Base-by-base conservation (phyloP, 768 basidiomycete genomes). In the Nevesoporus exiguus region DNA sequence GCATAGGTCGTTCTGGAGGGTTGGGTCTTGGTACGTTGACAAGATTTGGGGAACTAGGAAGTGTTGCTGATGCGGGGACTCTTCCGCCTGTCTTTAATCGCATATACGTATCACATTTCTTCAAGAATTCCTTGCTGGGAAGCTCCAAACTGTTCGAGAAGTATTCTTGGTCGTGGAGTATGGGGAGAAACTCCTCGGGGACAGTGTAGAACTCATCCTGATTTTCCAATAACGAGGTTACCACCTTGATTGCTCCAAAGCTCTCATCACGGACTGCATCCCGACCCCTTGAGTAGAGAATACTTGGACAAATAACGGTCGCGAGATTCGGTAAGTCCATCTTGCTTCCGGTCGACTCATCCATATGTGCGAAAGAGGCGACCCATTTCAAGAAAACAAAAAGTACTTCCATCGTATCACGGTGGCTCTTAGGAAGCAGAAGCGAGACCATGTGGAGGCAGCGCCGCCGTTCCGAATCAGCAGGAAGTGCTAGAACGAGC, bases 381-480 rank as follows among this genome's bases (percentile, higher is more conserved):
- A 99, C 97, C 97, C 97, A 99, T 73, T 98, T 97, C 61, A 99
- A 80, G 77, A 99, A 99, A 29, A 97, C 95, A 67, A 97, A 98
- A 47, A 99, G 76, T 47, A 97, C 92, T 72, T 99, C 97, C 83
- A 97, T 85, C 19, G 96, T 98, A 72, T 99, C 97, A 58, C 97
- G 86, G 70, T 99, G 92, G 57, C 84, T 82, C 74, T 93, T 93
- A 31, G 97, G 97, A 65, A 99, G 74, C 8, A 98, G 76, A 52
- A 95, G 76, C 39, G 88, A 87, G 15, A 94, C 77, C 60, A 96
- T 79, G 69, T 98, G 95, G 25, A 98, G 79, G 64, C 88, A 81
- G 48, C 90, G 86, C 61, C 80, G 82, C 43, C 93, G 85, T 45
- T 98, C 93, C 34, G 80, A 80, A 25, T 88, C 86, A 37, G 79